A percentile compares a stretch with the other conserved stretches of the same genome.
phyloP scores from a whole-genome alignment of 2,329 filamentous ascomycete genomes.

The Pseudopyricularia cyperi region DNA sequence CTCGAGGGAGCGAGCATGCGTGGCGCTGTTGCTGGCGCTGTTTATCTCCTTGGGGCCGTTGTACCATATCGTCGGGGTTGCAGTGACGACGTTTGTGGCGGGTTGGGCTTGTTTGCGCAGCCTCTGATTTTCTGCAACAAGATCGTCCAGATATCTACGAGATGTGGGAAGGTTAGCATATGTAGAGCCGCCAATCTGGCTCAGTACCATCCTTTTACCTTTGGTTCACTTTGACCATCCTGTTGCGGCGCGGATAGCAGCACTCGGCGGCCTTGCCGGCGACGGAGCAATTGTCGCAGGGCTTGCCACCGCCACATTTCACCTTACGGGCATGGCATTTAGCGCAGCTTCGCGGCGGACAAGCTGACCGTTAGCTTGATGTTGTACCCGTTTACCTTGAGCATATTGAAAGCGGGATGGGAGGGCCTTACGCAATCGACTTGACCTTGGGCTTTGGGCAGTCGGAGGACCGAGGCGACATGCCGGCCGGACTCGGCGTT shows the following conservation, averaged over 20 bases:
- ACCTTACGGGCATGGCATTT: conserved; percentile 3
- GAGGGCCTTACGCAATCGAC: neutral
- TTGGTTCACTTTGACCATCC: conserved; percentile 3
- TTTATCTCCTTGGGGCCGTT: neutral
- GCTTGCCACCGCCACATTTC: conserved; percentile 1
- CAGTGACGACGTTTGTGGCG: neutral
- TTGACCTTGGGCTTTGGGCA: neutral
- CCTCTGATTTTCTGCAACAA: conserved; percentile 1
- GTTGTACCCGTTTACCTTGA: neutral
- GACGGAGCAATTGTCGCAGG: neutral
- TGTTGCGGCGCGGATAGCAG: conserved; percentile 2
- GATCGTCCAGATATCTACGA: conserved; percentile 1
- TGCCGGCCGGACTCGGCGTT: neutral
- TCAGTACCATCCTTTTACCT: neutral
- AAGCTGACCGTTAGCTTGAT: neutral
- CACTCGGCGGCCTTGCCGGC: neutral
- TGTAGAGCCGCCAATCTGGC: too few species aligned
- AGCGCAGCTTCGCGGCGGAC: neutral
- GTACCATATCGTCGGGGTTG: neutral
- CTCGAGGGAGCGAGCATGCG: neutral
- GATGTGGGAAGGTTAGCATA: neutral
- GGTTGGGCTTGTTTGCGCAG: neutral
- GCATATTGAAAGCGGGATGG: neutral
- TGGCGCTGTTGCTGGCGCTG: neutral
- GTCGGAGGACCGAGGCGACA: neutral